Evolutionary conservation across 257 asterid genomes (phyloP).

Genomic region (Linaria vulgaris): DNA sequence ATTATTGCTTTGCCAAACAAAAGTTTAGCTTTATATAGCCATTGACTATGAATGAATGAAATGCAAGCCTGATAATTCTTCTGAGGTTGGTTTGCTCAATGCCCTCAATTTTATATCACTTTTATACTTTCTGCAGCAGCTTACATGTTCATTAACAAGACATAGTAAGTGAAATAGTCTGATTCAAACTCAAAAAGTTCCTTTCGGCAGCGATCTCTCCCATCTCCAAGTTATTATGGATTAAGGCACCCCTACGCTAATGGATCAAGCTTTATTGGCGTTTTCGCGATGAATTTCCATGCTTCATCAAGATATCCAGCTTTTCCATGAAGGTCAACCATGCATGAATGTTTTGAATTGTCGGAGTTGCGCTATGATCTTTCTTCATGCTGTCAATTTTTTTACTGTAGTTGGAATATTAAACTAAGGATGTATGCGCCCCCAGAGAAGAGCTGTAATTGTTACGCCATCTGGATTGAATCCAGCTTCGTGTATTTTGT

Average conservation of each 20-base stretch:
- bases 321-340: slow-evolving; percentile 71
- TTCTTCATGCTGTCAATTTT: slow-evolving; percentile 48
- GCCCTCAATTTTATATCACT: too few species aligned
- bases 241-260: slow-evolving; percentile 62
- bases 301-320: slow-evolving; percentile 68
- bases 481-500: slow-evolving; percentile 37
- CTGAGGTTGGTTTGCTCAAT: too few species aligned
- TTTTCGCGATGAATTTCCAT: slow-evolving; percentile 48
- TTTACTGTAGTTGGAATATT: slow-evolving; percentile 51
- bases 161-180: slow-evolving; percentile 52
- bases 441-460: slow-evolving; percentile 53
- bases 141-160: slow-evolving; percentile 51
- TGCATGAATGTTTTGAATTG: slow-evolving; percentile 59
- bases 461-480: slow-evolving; percentile 59
- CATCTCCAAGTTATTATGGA: slow-evolving; percentile 41
- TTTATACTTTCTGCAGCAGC: slow-evolving; percentile 43
- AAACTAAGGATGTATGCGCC: slow-evolving; percentile 55
- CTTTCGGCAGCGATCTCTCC: slow-evolving; percentile 54
- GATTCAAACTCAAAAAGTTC: slow-evolving; percentile 57
- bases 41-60: slow-evolving; percentile 60
- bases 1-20: not conserved
- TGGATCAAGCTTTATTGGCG: slow-evolving; percentile 55
- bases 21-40: too few species aligned
- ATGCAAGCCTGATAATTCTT: slow-evolving; percentile 55
- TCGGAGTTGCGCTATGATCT: slow-evolving; percentile 43